Percentiles rank a stretch among this genome's conserved stretches.
Conservation (phyloP, 139 green algal species). For the Chlamydomonas sp. region DNA sequence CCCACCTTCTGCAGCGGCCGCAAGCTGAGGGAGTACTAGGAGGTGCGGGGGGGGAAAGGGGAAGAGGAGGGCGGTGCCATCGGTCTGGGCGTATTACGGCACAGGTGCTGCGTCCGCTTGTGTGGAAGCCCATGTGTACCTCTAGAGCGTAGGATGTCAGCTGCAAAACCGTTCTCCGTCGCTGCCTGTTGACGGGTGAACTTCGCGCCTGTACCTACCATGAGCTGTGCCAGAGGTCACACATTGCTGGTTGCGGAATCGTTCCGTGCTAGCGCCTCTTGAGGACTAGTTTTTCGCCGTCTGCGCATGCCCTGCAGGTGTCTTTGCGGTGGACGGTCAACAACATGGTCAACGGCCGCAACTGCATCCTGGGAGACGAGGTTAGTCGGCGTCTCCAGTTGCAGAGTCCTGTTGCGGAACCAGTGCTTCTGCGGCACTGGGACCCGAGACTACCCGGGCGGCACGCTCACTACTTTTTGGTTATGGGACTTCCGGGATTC, state of each 20-base stretch:
- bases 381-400: conserved; percentile 33
- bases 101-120: not conserved
- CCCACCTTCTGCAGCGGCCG: conserved; percentile 80
- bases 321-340: conserved; percentile 82
- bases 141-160: too few relatives aligned
- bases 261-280: not conserved
- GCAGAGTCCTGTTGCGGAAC: too few relatives aligned
- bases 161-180: too few relatives aligned
- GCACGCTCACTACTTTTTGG: too few relatives aligned
- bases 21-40: conserved; percentile 87
- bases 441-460: too few relatives aligned
- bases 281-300: not conserved
- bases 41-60: not conserved
- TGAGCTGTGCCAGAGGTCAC: too few relatives aligned
- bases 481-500: too few relatives aligned
- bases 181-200: too few relatives aligned
- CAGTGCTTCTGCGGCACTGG: too few relatives aligned
- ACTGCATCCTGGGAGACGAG: conserved; percentile 95
- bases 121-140: too few relatives aligned
- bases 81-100: not conserved
- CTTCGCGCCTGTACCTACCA: not conserved
- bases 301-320: not conserved
- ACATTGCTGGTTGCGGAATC: too few relatives aligned
- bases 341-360: conserved; percentile 66
- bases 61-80: not conserved